phyloP scores from a whole-genome alignment of 345 rosid species.

The Hirschfeldia incana region DNA sequence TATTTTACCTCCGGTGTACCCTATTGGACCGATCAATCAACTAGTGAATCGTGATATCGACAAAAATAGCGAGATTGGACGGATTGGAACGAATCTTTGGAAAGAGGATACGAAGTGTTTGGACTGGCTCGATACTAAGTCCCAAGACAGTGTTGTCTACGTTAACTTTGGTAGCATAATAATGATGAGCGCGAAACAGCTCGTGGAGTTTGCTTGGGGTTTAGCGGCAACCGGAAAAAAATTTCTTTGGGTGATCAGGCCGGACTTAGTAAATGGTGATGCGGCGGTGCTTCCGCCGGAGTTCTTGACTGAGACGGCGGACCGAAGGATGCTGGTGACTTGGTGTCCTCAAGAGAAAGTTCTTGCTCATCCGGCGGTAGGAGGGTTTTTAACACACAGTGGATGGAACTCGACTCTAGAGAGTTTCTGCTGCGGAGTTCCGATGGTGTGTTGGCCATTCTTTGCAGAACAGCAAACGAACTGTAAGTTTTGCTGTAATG shows the following conservation, averaged over 20 bases:
- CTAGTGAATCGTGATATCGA: neutral
- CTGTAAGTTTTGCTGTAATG: conserved; percentile 45
- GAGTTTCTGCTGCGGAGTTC: conserved; percentile 48
- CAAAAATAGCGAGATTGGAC: neutral
- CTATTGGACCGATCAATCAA: conserved; percentile 32
- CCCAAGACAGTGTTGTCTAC: conserved; percentile 30
- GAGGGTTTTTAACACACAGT: conserved; percentile 59
- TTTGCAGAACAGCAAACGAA: conserved; percentile 65
- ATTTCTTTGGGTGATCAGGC: conserved; percentile 61
- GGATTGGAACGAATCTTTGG: conserved; percentile 29
- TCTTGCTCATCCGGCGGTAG: conserved; percentile 47
- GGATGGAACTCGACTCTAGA: conserved; percentile 73
- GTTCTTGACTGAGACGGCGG: conserved; percentile 43
- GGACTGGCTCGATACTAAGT: conserved; percentile 36
- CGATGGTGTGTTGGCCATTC: conserved; percentile 65
- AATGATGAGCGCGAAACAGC: conserved; percentile 31
- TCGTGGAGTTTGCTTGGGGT: conserved; percentile 54
- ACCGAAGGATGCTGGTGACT: conserved; percentile 41
- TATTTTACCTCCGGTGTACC: conserved; percentile 34
- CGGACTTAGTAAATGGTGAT: conserved; percentile 52
- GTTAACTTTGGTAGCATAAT: conserved; percentile 33
- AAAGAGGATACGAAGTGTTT: conserved; percentile 36
- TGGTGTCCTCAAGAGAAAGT: conserved; percentile 71
- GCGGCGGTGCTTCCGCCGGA: conserved; percentile 42
- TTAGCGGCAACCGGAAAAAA: conserved; percentile 53